Percentiles rank a stretch among this genome's conserved stretches.
Conservation (phyloP, 495 filamentous ascomycete genomes). For the Chaetomium cochliodes region DNA sequence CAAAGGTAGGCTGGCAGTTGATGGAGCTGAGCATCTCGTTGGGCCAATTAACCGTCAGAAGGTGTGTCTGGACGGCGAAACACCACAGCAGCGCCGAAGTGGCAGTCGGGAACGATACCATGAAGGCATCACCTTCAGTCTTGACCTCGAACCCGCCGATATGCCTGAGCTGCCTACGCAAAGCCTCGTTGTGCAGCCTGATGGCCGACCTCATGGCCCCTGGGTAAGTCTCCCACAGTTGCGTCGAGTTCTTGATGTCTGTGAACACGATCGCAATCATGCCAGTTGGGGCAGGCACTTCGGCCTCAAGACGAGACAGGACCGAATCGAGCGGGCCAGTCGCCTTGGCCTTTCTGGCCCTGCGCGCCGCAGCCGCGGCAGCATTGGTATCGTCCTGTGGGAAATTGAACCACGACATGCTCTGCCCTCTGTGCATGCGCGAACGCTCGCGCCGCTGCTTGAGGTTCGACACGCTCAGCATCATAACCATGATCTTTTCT, state of each 20-base stretch:
- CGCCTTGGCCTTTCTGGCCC: conserved; percentile 60
- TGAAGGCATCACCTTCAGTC: conserved; percentile 98
- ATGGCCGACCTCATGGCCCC: conserved; percentile 94
- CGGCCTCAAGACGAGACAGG: conserved; percentile 76
- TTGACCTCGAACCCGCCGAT: conserved; percentile 99
- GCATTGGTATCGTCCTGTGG: conserved; percentile 65
- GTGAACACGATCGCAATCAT: conserved; percentile 95
- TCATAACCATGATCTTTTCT: conserved; percentile 98
- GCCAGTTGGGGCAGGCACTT: conserved; percentile 85
- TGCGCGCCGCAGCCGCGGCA: conserved; percentile 57
- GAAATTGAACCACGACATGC: conserved; percentile 73
- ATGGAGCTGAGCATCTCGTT: conserved; percentile 84
- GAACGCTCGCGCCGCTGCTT: conserved; percentile 73
- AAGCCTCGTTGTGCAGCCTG: conserved; percentile 91
- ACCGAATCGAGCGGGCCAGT: conserved; percentile 75
- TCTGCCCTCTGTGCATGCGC: conserved; percentile 65
- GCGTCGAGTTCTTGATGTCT: conserved; percentile 97
- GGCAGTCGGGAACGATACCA: conserved; percentile 96
- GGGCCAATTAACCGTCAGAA: conserved; percentile 89
- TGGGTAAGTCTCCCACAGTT: conserved; percentile 94
- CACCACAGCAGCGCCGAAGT: conserved; percentile 93
- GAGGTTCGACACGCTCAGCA: conserved; percentile 86
- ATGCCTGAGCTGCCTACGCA: conserved; percentile 87
- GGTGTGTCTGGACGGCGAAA: conserved; percentile 84
- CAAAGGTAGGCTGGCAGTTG: conserved; percentile 75